Evolutionary conservation across 2,329 filamentous ascomycete genomes (phyloP).

Genomic region (Trichoderma sp.): DNA sequence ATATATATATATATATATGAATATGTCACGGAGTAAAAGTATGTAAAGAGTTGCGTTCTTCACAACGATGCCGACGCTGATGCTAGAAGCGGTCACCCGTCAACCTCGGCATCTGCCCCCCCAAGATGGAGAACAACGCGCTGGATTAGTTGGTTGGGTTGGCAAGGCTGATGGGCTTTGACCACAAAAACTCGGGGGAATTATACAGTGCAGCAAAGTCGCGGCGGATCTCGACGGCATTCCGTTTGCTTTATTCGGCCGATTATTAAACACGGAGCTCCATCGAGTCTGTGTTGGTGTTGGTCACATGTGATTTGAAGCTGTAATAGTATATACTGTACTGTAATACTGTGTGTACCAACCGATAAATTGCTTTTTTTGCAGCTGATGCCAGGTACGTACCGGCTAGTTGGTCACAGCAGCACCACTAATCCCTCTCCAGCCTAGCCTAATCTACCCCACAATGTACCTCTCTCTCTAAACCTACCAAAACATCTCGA

Average conservation of each 20-base stretch:
- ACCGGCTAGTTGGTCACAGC: not conserved
- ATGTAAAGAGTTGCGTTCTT: too few relatives aligned
- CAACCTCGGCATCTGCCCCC: not conserved
- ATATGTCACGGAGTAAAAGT: too few relatives aligned
- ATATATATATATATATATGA: not conserved
- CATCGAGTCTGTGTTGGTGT: not conserved
- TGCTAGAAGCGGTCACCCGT: not conserved
- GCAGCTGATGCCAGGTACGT: not conserved
- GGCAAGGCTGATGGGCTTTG: not conserved
- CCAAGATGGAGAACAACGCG: not conserved
- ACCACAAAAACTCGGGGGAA: not conserved
- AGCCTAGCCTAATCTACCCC: not conserved
- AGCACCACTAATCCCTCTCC: not conserved
- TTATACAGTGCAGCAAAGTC: too few relatives aligned
- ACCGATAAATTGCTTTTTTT: too few relatives aligned
- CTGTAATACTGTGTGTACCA: too few relatives aligned
- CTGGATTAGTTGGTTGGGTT: not conserved
- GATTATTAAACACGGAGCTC: not conserved
- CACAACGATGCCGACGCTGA: not conserved
- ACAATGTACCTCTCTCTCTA: not conserved
- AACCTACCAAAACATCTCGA: not conserved
- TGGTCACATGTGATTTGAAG: not conserved
- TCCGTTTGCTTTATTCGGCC: not conserved
- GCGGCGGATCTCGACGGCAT: not conserved
- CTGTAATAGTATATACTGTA: too few relatives aligned